phyloP scores from a whole-genome alignment of 495 filamentous ascomycete genomes.

The Penicillium verhagenii region DNA sequence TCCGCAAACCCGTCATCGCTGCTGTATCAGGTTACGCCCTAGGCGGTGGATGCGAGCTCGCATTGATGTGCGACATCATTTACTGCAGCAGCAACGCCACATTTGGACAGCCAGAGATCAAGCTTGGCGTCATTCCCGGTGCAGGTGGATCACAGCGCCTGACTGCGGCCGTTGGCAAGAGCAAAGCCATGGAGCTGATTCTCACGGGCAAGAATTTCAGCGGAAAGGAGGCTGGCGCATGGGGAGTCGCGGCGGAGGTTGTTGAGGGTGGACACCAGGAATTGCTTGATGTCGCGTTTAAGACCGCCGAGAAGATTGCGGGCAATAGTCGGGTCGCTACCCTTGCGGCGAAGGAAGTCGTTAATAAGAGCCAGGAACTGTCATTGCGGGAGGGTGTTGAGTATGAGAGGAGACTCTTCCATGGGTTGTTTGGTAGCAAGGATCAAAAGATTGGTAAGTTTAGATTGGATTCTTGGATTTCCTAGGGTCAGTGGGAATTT shows the following conservation, averaged over 20 bases:
- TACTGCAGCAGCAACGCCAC: slow-evolving; percentile 81
- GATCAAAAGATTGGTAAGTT: slow-evolving; percentile 90
- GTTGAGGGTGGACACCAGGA: slow-evolving; percentile 76
- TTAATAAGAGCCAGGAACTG: slow-evolving; percentile 94
- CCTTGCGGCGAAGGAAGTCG: slow-evolving; percentile 93
- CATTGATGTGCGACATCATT: slow-evolving; percentile 95
- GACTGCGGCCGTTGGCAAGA: slow-evolving; percentile 83
- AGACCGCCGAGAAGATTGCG: slow-evolving; percentile 87
- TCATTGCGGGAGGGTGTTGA: slow-evolving; percentile 85
- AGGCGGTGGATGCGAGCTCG: slow-evolving; percentile 93
- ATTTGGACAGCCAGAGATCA: slow-evolving; percentile 97
- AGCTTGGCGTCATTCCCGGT: slow-evolving; percentile 86
- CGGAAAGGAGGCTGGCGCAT: slow-evolving; percentile 78
- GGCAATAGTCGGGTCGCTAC: slow-evolving; percentile 75
- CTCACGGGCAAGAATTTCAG: slow-evolving; percentile 81
- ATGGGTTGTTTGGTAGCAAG: slow-evolving; percentile 84
- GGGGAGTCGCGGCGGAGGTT: slow-evolving; percentile 83
- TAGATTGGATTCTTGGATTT: neutral
- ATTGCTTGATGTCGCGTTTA: slow-evolving; percentile 72
- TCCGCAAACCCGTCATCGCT: slow-evolving; percentile 90
- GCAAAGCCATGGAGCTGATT: slow-evolving; percentile 89
- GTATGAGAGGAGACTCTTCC: slow-evolving; percentile 90
- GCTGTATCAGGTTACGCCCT: slow-evolving; percentile 93
- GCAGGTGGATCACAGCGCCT: slow-evolving; percentile 91
- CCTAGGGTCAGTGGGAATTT: neutral